A percentile compares a stretch with the other conserved stretches of the same genome.
These are phyloP conservation scores for Lepidium didymum DNA, from an alignment of 345 rosid species.

Conservation along the genomic window DNA sequence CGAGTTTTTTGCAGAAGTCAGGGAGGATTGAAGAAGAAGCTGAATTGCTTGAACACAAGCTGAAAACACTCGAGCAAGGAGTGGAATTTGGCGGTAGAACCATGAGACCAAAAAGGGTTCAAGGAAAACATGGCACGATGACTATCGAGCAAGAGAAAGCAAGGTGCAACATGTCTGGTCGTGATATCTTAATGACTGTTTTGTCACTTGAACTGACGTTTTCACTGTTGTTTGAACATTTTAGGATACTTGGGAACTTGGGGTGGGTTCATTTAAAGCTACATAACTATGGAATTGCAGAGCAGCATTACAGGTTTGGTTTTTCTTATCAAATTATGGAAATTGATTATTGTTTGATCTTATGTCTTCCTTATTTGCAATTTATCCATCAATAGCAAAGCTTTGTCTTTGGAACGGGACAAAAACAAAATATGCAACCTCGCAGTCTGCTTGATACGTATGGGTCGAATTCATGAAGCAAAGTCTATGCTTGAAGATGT, in stretches of 20 bases:
- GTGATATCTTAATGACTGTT: background rate
- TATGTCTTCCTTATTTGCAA: background rate
- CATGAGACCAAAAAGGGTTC: constrained; percentile 55
- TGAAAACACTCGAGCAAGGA: constrained; percentile 52
- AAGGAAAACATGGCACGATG: constrained; percentile 62
- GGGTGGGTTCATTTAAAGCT: constrained; percentile 86
- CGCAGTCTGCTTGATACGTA: constrained; percentile 65
- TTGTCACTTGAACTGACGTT: background rate
- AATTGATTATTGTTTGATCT: background rate
- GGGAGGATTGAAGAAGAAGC: constrained; percentile 83
- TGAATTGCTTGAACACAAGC: constrained; percentile 59
- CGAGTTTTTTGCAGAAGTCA: constrained; percentile 43
- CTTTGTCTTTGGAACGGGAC: constrained; percentile 53
- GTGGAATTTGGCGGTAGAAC: constrained; percentile 43
- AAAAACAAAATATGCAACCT: constrained; percentile 73
- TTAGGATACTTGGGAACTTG: constrained; percentile 69
- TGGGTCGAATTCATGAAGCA: constrained; percentile 62
- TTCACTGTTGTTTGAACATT: background rate
- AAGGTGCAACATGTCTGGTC: constrained; percentile 29
- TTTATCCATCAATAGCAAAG: constrained; percentile 39
- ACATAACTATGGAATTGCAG: constrained; percentile 68
- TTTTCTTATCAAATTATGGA: background rate
- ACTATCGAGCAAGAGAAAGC: constrained; percentile 67
- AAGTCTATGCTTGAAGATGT: constrained; percentile 51
- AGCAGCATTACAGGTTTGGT: constrained; percentile 56